phyloP scores from a whole-genome alignment of 495 filamentous ascomycete genomes.

The Rostrohypoxylon terebratum region DNA sequence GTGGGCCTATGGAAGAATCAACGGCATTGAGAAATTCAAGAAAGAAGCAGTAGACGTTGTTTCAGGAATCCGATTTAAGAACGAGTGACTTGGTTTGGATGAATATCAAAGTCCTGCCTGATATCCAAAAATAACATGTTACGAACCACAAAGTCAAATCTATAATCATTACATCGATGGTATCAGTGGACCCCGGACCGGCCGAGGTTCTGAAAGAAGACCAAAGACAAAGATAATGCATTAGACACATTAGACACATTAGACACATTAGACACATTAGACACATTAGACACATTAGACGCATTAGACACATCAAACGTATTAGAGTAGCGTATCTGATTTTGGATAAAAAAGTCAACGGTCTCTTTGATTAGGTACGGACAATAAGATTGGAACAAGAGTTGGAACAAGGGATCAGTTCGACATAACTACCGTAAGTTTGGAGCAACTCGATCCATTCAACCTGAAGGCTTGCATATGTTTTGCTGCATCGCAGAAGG shows the following conservation, averaged over 20 bases:
- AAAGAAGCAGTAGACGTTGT: slow-evolving; percentile 46
- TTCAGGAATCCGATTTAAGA: slow-evolving; percentile 44
- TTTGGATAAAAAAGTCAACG: slow-evolving; percentile 23
- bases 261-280: slow-evolving; percentile 11
- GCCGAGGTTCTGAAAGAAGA: slow-evolving; percentile 33
- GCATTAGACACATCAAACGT: background rate
- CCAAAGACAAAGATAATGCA: slow-evolving; percentile 16
- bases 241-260: background rate
- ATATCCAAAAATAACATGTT: background rate
- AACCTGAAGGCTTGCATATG: background rate
- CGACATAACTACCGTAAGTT: slow-evolving; percentile 8
- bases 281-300: background rate
- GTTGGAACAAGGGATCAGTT: slow-evolving; percentile 1
- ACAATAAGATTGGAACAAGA: slow-evolving; percentile 22
- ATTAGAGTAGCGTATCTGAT: slow-evolving; percentile 7
- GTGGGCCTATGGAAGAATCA: slow-evolving; percentile 74
- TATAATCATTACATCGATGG: background rate
- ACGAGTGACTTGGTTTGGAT: slow-evolving; percentile 11
- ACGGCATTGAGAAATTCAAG: slow-evolving; percentile 66
- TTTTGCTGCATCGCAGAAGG: background rate
- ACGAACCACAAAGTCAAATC: background rate
- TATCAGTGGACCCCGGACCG: slow-evolving; percentile 6
- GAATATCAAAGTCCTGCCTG: background rate
- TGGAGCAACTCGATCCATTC: background rate
- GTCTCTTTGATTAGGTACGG: slow-evolving; percentile 25